Conservation (phyloP, 83 land plant genomes). For the Larix sibirica region DNA sequence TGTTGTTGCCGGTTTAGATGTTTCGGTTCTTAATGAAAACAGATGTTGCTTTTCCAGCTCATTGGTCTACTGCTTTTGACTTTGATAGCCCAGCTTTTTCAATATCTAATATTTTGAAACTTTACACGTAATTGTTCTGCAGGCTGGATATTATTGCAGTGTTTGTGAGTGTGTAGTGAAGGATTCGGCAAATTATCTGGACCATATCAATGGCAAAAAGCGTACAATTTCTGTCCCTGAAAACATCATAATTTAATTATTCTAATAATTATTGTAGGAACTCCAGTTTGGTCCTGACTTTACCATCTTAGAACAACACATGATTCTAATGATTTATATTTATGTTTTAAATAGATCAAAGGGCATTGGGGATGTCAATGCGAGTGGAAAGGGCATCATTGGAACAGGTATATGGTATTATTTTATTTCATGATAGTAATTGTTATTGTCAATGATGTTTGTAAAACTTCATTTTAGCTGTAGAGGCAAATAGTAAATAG, state of each 20-base stretch:
- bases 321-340: not conserved
- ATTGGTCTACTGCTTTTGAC: not conserved
- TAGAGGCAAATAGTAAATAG: not conserved
- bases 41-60: not conserved
- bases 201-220: constrained; percentile 98
- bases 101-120: not conserved
- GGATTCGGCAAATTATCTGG: constrained; percentile 97
- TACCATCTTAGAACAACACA: not conserved
- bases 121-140: constrained; percentile 21
- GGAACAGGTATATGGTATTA: constrained; percentile 59
- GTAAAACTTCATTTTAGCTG: too few species aligned
- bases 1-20: not conserved
- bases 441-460: not conserved
- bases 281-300: not conserved
- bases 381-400: constrained; percentile 92
- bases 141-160: constrained; percentile 97
- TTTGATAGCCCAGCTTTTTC: not conserved
- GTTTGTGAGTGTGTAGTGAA: constrained; percentile 99
- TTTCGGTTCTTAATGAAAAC: not conserved
- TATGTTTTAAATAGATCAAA: constrained; percentile 61
- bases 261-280: too few species aligned
- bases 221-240: constrained; percentile 45
- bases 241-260: not conserved
- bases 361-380: constrained; percentile 99
- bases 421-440: not conserved